Evolutionary conservation across 2,329 filamentous ascomycete genomes (phyloP).

Genomic region (Celoporthe dispersa): DNA sequence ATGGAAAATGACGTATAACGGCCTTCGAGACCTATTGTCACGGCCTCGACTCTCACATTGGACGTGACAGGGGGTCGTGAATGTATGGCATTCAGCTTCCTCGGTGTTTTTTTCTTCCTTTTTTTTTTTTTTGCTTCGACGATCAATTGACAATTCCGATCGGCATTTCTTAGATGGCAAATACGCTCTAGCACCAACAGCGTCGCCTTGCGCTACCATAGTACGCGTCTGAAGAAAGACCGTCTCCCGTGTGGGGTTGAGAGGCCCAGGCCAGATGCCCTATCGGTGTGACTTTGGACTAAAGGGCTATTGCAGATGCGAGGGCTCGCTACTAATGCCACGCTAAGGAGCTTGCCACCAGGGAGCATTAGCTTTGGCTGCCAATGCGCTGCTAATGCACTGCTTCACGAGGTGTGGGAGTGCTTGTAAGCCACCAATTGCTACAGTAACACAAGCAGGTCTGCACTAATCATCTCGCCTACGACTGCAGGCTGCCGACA

Average conservation of each 20-base stretch:
- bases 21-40: background rate
- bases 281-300: background rate
- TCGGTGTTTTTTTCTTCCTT: background rate
- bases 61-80: background rate
- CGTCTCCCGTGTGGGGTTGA: background rate
- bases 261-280: background rate
- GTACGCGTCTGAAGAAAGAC: background rate
- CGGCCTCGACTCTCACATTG: background rate
- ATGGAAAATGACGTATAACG: slow-evolving; percentile 1
- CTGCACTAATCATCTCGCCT: background rate
- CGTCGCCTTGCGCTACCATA: background rate
- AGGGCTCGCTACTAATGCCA: slow-evolving; percentile 4
- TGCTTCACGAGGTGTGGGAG: slow-evolving; percentile 1
- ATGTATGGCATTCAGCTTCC: background rate
- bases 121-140: background rate
- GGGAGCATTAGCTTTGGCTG: background rate
- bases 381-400: background rate
- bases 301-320: background rate
- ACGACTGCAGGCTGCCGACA: slow-evolving; percentile 4
- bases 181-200: background rate
- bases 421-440: background rate
- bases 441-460: background rate
- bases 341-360: slow-evolving; percentile 4
- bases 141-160: background rate
- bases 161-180: background rate